These are phyloP conservation scores for Tuber borchii DNA, from an alignment of 495 filamentous ascomycete genomes.

Conservation along the genomic window DNA sequence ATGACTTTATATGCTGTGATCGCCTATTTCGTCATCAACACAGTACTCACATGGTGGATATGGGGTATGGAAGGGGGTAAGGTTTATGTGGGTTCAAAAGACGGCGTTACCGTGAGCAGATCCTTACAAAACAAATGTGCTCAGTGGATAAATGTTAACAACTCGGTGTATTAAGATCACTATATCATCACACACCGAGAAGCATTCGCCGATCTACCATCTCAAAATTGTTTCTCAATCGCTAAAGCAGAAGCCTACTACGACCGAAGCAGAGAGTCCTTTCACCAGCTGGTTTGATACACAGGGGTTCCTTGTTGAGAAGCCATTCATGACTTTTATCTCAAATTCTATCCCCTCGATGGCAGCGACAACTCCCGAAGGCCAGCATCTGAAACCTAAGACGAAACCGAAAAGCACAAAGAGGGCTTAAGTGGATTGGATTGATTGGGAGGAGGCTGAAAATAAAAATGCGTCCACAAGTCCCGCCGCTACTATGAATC, in stretches of 20 bases:
- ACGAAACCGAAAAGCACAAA: slow-evolving; percentile 8
- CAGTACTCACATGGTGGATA: slow-evolving; percentile 75
- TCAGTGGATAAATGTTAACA: slow-evolving; percentile 23
- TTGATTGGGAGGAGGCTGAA: neutral
- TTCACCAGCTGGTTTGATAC: slow-evolving; percentile 85
- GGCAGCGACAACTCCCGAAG: slow-evolving; percentile 21
- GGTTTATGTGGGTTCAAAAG: slow-evolving; percentile 66
- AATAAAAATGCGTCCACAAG: slow-evolving; percentile 3
- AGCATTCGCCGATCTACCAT: slow-evolving; percentile 72
- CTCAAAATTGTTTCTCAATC: slow-evolving; percentile 56
- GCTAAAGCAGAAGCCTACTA: slow-evolving; percentile 42
- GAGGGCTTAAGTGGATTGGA: slow-evolving; percentile 24
- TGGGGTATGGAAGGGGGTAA: slow-evolving; percentile 72
- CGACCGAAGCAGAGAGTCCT: slow-evolving; percentile 54
- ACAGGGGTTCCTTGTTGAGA: slow-evolving; percentile 71
- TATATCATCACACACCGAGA: slow-evolving; percentile 61
- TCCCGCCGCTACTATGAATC: neutral
- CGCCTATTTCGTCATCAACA: slow-evolving; percentile 74
- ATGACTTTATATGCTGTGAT: slow-evolving; percentile 69
- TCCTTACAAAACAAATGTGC: neutral
- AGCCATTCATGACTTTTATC: slow-evolving; percentile 61
- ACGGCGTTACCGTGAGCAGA: slow-evolving; percentile 51
- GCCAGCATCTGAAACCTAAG: slow-evolving; percentile 17
- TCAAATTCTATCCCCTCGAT: slow-evolving; percentile 32
- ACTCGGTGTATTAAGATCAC: slow-evolving; percentile 49